Percentiles rank a stretch among this genome's conserved stretches.
Conservation (phyloP, 192 early-diverging fungal genomes). For the Borealophlyctis nickersoniae region DNA sequence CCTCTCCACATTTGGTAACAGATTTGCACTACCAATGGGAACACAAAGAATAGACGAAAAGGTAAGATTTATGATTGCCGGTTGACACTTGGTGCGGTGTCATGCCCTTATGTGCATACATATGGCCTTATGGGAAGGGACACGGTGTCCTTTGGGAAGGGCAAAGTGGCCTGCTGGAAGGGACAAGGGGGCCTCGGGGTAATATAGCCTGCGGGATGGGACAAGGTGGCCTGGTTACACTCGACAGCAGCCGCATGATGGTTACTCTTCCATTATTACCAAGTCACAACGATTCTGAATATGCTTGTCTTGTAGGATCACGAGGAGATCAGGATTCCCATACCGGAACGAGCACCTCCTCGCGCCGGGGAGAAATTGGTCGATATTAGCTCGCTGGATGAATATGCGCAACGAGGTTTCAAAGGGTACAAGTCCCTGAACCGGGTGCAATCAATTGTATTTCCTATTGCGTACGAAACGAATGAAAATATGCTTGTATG, state of each 20-base stretch:
- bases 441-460: conserved; percentile 93
- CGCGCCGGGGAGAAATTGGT: conserved; percentile 65
- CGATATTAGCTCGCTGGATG: conserved; percentile 68
- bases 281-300: too few species aligned
- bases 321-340: conserved; percentile 90
- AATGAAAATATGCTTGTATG: conserved; percentile 99
- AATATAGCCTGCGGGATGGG: too few species aligned
- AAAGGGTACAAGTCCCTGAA: conserved; percentile 85
- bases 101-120: neutral
- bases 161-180: too few species aligned
- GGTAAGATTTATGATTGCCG: too few species aligned
- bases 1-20: conserved; percentile 74
- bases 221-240: neutral
- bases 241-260: too few species aligned
- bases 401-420: conserved; percentile 67
- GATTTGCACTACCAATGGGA: conserved; percentile 75
- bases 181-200: too few species aligned
- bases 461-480: conserved; percentile 87
- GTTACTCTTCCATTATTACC: too few species aligned
- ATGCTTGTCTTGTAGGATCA: conserved; percentile 58
- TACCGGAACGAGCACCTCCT: conserved; percentile 62
- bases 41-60: conserved; percentile 67
- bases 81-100: too few species aligned
- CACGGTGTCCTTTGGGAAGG: too few species aligned
- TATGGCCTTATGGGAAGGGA: too few species aligned